Percentiles rank a stretch among this genome's conserved stretches.
Conservation (phyloP, 176 grass and related monocot genomes). For the Hordeum marinum region DNA sequence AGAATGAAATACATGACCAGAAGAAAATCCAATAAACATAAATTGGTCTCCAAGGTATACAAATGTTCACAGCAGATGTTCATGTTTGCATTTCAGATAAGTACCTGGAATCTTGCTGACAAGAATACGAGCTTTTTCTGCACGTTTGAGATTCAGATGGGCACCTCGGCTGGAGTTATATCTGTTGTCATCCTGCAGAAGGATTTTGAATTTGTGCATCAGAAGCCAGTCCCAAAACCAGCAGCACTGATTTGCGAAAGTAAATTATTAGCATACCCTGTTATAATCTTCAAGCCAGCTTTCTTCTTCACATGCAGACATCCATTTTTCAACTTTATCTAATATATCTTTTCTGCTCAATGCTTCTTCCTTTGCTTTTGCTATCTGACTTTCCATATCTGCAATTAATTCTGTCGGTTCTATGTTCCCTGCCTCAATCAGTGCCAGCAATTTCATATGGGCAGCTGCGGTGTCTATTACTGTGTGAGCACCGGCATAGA, state of each 20-base stretch:
- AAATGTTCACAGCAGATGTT: background rate
- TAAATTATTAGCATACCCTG: conserved; percentile 43
- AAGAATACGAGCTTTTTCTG: conserved; percentile 95
- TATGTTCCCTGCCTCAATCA: conserved; percentile 87
- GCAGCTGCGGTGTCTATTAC: conserved; percentile 76
- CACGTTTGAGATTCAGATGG: conserved; percentile 93
- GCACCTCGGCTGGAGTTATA: conserved; percentile 99
- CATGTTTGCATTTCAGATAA: background rate
- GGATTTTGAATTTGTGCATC: background rate
- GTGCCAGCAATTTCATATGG: conserved; percentile 67
- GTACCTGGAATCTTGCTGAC: conserved; percentile 99
- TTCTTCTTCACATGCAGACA: conserved; percentile 97
- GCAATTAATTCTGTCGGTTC: conserved; percentile 95
- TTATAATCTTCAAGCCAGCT: conserved; percentile 99
- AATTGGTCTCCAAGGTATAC: background rate
- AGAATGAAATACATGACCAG: background rate
- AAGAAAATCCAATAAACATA: conserved; percentile 1
- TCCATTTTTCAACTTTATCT: conserved; percentile 96
- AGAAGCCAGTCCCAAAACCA: conserved; percentile 8
- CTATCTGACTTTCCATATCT: conserved; percentile 87
- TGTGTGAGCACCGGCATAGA: conserved; percentile 74
- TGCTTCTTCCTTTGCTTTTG: conserved; percentile 96
- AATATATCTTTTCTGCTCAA: conserved; percentile 96
- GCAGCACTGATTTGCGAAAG: background rate
- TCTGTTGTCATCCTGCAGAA: conserved; percentile 91